Base-by-base conservation (phyloP, 345 rosid species). In the Theobroma cacao region DNA sequence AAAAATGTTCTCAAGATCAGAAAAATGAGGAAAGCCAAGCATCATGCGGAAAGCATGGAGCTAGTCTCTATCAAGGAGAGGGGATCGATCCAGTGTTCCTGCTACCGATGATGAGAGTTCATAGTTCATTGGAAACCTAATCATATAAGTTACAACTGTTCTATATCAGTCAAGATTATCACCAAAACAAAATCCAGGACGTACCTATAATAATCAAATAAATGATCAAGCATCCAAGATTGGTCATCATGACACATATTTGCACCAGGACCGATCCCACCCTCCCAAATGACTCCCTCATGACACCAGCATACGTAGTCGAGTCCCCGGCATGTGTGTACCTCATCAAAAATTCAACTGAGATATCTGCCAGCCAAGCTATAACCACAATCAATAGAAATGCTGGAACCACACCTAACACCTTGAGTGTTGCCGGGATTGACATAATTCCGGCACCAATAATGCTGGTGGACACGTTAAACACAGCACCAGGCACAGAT, bases 361-460 rank as follows among this genome's bases (percentile, higher is more conserved):
- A 95, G 34, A 90, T 71, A 40, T 91, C 87, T 0, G 90, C 88
- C 18, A 95, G 90, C 89, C 92, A 92, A 7, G 90, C 98, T 10
- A 95, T 79, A 31, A 82, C 68, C 56, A 80, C 55, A 43, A 93
- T 92, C 62, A 91, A 72, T 66, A 79, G 65, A 3, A 95, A 82
- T 28, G 97, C 97, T n/a, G 98, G 99, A 26, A 91, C 74, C 0
- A 91, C 88, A 4, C 99, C 99, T 0, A 95, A 85, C 12, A 95
- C 98, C 84, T 87, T 93, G 2, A 91, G 61, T 3, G 99, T 91
- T 13, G 94, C 98, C 0, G 99, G 97, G 53, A 93, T 88, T 5
- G 99, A 90, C 99, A 95, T 95, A 40, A 93, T 95, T 5, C 98
- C 98, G 3, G 98, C 97, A 11, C 99, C 98, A 43, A 95, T 83